Conservation (phyloP, 2,329 filamentous ascomycete species). For the Dactylonectria estremocensis region DNA sequence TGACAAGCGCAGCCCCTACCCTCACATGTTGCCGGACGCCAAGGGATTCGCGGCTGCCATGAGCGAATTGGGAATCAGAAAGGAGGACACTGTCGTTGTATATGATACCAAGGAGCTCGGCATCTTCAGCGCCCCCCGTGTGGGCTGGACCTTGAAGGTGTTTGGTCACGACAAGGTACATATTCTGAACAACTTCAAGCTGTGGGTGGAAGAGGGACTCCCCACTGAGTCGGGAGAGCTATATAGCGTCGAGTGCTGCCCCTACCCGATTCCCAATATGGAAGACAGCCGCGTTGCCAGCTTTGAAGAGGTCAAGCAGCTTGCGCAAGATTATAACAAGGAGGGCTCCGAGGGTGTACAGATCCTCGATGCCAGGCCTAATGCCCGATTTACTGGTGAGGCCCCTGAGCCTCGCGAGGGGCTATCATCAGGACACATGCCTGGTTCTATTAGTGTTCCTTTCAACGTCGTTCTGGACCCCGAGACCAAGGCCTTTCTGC, state of each 20-base stretch:
- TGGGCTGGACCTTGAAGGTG: conserved; percentile 91
- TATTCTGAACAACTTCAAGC: conserved; percentile 93
- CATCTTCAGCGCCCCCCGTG: conserved; percentile 93
- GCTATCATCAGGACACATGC: conserved; percentile 92
- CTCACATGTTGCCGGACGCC: conserved; percentile 93
- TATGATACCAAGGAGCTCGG: conserved; percentile 94
- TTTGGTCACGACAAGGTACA: conserved; percentile 94
- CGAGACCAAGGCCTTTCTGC: conserved; percentile 83
- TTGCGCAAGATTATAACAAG: conserved; percentile 83
- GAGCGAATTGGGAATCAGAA: conserved; percentile 87
- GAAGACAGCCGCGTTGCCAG: conserved; percentile 77
- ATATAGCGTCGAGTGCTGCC: conserved; percentile 75
- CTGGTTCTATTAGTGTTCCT: conserved; percentile 87
- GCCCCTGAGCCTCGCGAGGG: conserved; percentile 90
- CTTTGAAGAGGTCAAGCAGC: conserved; percentile 87
- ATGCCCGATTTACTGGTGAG: conserved; percentile 84
- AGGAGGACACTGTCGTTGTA: conserved; percentile 92
- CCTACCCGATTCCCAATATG: conserved; percentile 75
- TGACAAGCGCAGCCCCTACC: conserved; percentile 89
- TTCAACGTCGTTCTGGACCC: conserved; percentile 86
- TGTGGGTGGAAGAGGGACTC: conserved; percentile 90
- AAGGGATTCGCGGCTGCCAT: conserved; percentile 89
- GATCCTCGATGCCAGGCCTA: conserved; percentile 88
- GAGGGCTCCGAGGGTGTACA: conserved; percentile 88
- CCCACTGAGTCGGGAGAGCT: conserved; percentile 86